Conservation (phyloP, 2,329 filamentous ascomycete genomes). For the Volutella citrinella region DNA sequence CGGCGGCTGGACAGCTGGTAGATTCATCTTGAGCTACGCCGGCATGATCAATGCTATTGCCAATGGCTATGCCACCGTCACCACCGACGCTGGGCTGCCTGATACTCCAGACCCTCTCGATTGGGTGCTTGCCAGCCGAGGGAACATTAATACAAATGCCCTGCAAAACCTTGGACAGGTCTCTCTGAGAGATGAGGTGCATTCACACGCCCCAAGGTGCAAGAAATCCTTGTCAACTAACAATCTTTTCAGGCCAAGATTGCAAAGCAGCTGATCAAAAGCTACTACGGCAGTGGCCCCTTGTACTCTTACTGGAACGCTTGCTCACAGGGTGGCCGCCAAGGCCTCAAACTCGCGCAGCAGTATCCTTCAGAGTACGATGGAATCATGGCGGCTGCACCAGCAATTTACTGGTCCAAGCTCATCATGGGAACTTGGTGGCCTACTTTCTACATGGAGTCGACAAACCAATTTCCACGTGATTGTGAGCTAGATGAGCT, state of each 20-base stretch:
- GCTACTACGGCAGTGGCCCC: constrained; percentile 38
- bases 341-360: constrained; percentile 12
- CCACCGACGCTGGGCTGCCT: constrained; percentile 17
- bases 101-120: background rate
- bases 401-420: constrained; percentile 8
- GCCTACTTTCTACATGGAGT: constrained; percentile 9
- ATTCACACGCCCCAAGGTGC: background rate
- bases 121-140: constrained; percentile 8
- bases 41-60: constrained; percentile 15
- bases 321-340: constrained; percentile 15
- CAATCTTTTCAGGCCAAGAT: constrained; percentile 28
- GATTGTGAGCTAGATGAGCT: constrained; percentile 11
- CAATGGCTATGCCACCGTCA: constrained; percentile 17
- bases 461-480: constrained; percentile 4
- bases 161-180: constrained; percentile 23
- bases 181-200: constrained; percentile 24
- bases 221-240: background rate
- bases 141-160: constrained; percentile 21
- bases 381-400: constrained; percentile 11
- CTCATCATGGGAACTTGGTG: constrained; percentile 4
- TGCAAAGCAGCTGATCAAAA: constrained; percentile 39
- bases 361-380: constrained; percentile 15
- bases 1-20: constrained; percentile 27
- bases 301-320: constrained; percentile 44
- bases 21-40: constrained; percentile 7